Evolutionary conservation across 2,329 filamentous ascomycete genomes (phyloP), one percentile per base, ranked within the genome.

Genomic region (Spiromastix sp.): DNA sequence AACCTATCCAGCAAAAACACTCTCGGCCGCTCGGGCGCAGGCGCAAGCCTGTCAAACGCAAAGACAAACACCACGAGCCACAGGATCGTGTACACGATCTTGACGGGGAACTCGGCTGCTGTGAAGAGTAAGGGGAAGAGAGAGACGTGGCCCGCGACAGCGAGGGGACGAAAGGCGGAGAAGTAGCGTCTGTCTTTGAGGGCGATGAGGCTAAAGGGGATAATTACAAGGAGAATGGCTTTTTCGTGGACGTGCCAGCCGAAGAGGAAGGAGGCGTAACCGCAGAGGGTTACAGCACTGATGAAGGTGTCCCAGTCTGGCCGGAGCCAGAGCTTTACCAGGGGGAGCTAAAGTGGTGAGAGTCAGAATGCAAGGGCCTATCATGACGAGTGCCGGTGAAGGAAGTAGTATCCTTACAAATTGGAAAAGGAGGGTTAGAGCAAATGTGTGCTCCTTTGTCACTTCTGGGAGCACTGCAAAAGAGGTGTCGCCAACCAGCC

Each of bases 221-320:
- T 83, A 46, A 98, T 86, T 52, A 96, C 81, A 13, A 96, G 74
- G 15, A 98, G 72, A 38, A 98, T 83, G 2, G 91, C 91, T 61
- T 98, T 98, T 56, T 98, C 91, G 51, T 98, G 91, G 6, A 98
- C 91, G 54, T 98, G 91, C 86, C 89, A 98, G 38, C 91, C 89
- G 49, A 96, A 96, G 7, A 98, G 71, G 63, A 98, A 98, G 0
- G 89, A 95, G 0, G 89, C 83, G 54, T 95, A 98, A 39, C 85
- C 91, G 52, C 91, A 96, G 11, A 96, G 75, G 0, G 89, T 95
- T 29, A 94, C 74, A 1, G 85, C 81, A 3, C 85, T 85, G 27
- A 96, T 73, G 54, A 98, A 96, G 37, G 74, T 81, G 42, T 93
- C 82, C 84, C 85, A 94, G 1, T 76, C 85, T 2, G 86, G 85